phyloP scores from a whole-genome alignment of 2,329 filamentous ascomycete species.

The Aspergillus glaucus region DNA sequence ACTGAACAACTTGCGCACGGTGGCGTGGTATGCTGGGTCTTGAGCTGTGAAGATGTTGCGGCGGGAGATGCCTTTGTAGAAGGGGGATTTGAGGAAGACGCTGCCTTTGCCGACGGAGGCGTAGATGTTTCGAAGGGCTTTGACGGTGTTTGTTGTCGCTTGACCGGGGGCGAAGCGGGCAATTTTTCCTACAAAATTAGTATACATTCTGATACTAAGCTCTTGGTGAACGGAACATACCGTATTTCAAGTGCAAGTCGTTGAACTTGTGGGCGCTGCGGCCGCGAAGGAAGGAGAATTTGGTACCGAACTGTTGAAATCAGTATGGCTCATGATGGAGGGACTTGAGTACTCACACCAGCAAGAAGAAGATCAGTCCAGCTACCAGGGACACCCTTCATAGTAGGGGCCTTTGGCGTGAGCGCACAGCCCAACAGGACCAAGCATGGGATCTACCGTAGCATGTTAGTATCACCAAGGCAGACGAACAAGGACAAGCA shows the following conservation, averaged over 20 bases:
- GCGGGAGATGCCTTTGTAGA: conserved; percentile 19
- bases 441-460: conserved; percentile 6
- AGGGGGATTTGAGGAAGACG: conserved; percentile 17
- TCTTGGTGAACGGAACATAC: conserved; percentile 2
- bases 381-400: conserved; percentile 10
- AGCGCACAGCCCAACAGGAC: conserved; percentile 11
- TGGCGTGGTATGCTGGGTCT: conserved; percentile 17
- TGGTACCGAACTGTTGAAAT: conserved; percentile 12
- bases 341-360: conserved; percentile 9
- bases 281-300: conserved; percentile 14
- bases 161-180: conserved; percentile 18
- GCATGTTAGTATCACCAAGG: background rate
- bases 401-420: conserved; percentile 13
- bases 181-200: conserved; percentile 10
- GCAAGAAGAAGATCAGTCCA: conserved; percentile 11
- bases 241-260: conserved; percentile 13
- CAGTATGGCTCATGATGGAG: background rate
- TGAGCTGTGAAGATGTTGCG: conserved; percentile 20
- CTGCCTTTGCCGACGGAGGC: conserved; percentile 12
- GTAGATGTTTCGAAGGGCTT: conserved; percentile 19
- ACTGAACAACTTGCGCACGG: conserved; percentile 18
- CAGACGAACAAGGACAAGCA: background rate
- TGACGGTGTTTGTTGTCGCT: conserved; percentile 20
- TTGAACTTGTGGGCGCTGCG: conserved; percentile 15
- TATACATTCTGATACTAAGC: too few species aligned